Evolutionary conservation across 441 rosid genomes (phyloP), one percentile per base, ranked within the genome.

Genomic region (Pelargonium hybrid): DNA sequence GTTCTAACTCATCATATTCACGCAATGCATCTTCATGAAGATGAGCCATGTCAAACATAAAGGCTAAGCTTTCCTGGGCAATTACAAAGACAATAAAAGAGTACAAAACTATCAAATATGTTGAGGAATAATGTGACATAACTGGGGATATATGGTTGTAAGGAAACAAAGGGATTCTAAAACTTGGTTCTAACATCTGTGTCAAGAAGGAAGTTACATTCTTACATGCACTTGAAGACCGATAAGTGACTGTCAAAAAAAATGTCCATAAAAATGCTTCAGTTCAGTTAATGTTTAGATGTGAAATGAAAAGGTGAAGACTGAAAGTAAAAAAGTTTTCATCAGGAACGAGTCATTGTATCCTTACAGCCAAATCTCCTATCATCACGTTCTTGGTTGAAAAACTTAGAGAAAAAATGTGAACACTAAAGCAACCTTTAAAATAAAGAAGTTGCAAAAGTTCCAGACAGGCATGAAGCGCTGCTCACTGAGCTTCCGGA

Each of bases 41-140:
- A 79, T 90, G 86, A 75, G 98, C 91, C 93, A 95, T 90, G 82
- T 95, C 99, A 84, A 95, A 90, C 86, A 92, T 90, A 84, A 95
- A 95, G 69, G 99, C 99, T 86, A 95, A 82, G 85, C 98, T 95
- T 88, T 95, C 99, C 99, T 95, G 91, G 71, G 69, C 78, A 45
- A 39, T 77, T 52, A 61, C 73, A 34, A 65, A 70, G 76, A 69
- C 45, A 71, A 70, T 65, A 65, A 70, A 17, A 45, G 25, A 37
- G 64, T 26, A 56, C 74, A 64, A 71, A 71, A 66, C 5, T 37
- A 65, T 18, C 66, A 54, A 56, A 37, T 64, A 68, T 54, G 67
- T 70, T 65, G 23, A 70, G 68, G 43, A 71, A 67, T 43, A 65
- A 67, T 73, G 45, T 57, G 13, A 64, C 31, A 45, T 62, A 73